Base-by-base conservation (phyloP, 257 asterid species). In the Cynanchum wilfordii region DNA sequence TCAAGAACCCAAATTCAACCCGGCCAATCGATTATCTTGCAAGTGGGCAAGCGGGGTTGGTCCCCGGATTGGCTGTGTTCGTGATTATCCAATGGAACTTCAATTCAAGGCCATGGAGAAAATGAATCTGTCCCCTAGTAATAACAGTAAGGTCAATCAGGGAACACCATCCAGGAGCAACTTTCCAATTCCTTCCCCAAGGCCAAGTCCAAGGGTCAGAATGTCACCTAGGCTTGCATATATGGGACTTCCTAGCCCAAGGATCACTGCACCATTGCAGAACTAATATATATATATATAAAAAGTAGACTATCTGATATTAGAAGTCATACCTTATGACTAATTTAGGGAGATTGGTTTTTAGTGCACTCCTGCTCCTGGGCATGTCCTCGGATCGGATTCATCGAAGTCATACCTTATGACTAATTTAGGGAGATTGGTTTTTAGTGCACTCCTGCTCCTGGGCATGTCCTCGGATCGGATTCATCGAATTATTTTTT, bases 31-130 rank as follows among this genome's bases (percentile, higher is more conserved):
- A 7, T 54, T 86, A 36, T 84, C 94, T 16, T 79, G 82, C 87
- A 89, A 86, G 77, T 90, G 93, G 93, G 47, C 78, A 42, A 87
- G 84, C 44, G 92, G 92, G 0, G 87, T 86, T 0, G 94, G 94
- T 15, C 84, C 97, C 10, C 78, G 96, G 8, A 90, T 90, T 25
- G 96, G 97, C 1, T 90, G 93, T 76, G 90, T 90, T 19, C 79
- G 93, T 63, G 91, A 89, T 64, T 89, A 87, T n/a, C 93, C 93
- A 0, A 25, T 79, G 64, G 90, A 87, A 54, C 91, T 90, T 68
- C 97, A 89, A 42, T 79, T 73, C 24, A 84, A 75, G 75, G 96
- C 90, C 25, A 84, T 90, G 15, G 90, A 90, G 73, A 81, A 74
- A 79, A 90, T 90, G 1, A 79, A 75, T 66, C 76, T 90, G 13